phyloP scores from a whole-genome alignment of 129 eudicot species.

The Artemisia tridentata region DNA sequence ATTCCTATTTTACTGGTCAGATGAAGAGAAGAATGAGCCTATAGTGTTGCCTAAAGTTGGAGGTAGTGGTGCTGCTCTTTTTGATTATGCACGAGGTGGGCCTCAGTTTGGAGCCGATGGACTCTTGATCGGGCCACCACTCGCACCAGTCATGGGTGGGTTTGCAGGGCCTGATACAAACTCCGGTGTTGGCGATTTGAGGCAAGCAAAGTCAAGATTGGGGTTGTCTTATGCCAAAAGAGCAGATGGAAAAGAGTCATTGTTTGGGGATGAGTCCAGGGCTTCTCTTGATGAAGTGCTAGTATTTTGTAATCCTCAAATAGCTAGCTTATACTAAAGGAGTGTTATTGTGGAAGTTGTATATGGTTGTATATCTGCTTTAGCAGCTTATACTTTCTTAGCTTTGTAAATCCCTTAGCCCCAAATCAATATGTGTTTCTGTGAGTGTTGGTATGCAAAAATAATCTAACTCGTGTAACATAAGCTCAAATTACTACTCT shows the following conservation, averaged over 20 bases:
- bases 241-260: constrained; percentile 74
- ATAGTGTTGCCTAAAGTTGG: constrained; percentile 71
- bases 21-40: constrained; percentile 35
- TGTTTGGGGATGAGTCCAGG: constrained; percentile 72
- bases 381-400: background rate
- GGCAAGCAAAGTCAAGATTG: constrained; percentile 72
- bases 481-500: background rate
- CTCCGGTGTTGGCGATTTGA: constrained; percentile 74
- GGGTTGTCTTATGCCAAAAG: constrained; percentile 80
- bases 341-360: background rate
- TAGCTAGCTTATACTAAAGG: constrained; percentile 66
- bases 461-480: background rate
- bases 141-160: constrained; percentile 86
- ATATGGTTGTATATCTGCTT: constrained; percentile 9
- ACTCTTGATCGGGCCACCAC: constrained; percentile 81
- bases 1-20: constrained; percentile 72
- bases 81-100: constrained; percentile 86
- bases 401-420: constrained; percentile 7
- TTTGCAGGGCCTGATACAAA: constrained; percentile 83
- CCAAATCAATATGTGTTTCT: constrained; percentile 5
- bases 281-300: constrained; percentile 62
- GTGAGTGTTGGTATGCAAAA: background rate
- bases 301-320: constrained; percentile 73
- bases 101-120: constrained; percentile 90
- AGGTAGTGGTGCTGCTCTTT: constrained; percentile 84